Base-by-base conservation (phyloP, 805 yeast species). In the Sugiyamaella smithiae region DNA sequence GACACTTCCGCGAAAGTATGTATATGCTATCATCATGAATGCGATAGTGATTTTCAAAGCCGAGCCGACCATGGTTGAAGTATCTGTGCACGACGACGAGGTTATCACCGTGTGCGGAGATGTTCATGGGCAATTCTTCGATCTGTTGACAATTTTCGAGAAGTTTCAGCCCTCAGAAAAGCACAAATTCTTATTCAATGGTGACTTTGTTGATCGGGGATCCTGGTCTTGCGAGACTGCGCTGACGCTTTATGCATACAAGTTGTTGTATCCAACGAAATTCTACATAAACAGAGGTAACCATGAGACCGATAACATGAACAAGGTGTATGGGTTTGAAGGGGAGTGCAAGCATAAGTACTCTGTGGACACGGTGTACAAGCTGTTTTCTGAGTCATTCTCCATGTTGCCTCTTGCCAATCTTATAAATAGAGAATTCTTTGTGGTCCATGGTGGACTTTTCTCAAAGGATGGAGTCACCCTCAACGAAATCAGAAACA, bases 161-260 rank as follows among this genome's bases (percentile, higher is more conserved):
- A 90, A 81, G 62, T 98, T 98, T 12, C 68, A 73, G 57, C 95
- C 91, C 0, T 62, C 73, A 3, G 71, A 74, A 2, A 67, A 70
- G 2, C 97, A 90, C 64, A 75, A 81, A 3, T 93, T 87, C 63
- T 68, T 93, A 42, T 91, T 93, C 72, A 93, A 93, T 62, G 99
- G 99, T 38, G 99, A 93, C 68, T 91, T 93, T 68, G 99, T 93
- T 3, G 99, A 93, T 66, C 77, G 99, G 62, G 99, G 99, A 4
- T 86, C 96, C 14, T 91, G 99, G 98, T 88, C 97, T 3, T 87
- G 96, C 63, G 99, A 93, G 65, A 96, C 93, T 41, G 97, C 97
- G 1, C 69, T 93, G 41, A 72, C 85, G 25, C 74, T 88, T 37
- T 89, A 86, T 65, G 75, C 83, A 9, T 76, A 87, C 66, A 93